Evolutionary conservation across 495 filamentous ascomycete species (phyloP).

Genomic region (Geoglossum glabrum): DNA sequence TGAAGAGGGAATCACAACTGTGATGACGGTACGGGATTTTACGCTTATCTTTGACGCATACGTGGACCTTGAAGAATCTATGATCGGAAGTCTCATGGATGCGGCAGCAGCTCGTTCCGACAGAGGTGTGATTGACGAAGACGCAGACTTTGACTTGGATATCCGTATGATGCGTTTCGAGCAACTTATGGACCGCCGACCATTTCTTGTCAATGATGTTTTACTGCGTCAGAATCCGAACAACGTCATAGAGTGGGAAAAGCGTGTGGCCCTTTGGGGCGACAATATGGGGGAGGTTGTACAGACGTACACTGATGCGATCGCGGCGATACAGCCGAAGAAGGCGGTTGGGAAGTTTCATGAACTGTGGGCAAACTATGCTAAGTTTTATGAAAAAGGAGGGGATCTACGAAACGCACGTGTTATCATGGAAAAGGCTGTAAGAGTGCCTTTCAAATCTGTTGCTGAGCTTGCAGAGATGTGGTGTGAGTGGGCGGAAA

Average conservation of each 20-base stretch:
- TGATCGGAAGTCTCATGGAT: constrained; percentile 83
- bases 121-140: constrained; percentile 61
- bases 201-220: constrained; percentile 95
- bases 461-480: constrained; percentile 89
- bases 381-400: constrained; percentile 87
- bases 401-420: constrained; percentile 70
- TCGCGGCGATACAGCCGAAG: constrained; percentile 81
- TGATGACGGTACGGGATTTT: constrained; percentile 99
- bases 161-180: constrained; percentile 97
- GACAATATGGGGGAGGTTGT: constrained; percentile 82
- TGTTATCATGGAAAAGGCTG: constrained; percentile 91
- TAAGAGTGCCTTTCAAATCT: constrained; percentile 91
- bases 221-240: constrained; percentile 87
- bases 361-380: constrained; percentile 92
- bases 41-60: constrained; percentile 93
- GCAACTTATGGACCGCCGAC: constrained; percentile 89
- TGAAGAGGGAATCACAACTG: constrained; percentile 91
- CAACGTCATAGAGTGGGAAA: constrained; percentile 95
- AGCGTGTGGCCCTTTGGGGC: constrained; percentile 85
- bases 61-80: constrained; percentile 88
- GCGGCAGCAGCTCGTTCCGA: constrained; percentile 61
- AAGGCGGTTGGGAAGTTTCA: constrained; percentile 89
- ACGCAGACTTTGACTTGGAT: constrained; percentile 88
- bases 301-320: constrained; percentile 87
- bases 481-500: constrained; percentile 97